Conservation (phyloP, 2,329 filamentous ascomycete species). For the Colletotrichum tanaceti region DNA sequence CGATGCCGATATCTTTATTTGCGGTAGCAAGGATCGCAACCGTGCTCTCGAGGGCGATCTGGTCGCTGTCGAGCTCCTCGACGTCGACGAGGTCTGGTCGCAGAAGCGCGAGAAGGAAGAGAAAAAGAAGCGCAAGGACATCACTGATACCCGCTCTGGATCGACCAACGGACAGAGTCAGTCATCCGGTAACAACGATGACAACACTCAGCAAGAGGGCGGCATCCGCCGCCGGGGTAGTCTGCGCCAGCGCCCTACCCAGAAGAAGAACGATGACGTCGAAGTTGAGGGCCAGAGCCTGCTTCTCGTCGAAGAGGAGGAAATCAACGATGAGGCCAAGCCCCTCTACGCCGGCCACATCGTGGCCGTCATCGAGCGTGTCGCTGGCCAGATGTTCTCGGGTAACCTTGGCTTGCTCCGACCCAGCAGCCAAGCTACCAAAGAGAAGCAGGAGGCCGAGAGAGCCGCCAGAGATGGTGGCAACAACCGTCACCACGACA, state of each 20-base stretch:
- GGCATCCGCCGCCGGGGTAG: slow-evolving; percentile 93
- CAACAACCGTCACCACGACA: slow-evolving; percentile 77
- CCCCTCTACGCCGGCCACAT: slow-evolving; percentile 97
- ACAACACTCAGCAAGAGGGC: slow-evolving; percentile 77
- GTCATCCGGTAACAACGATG: slow-evolving; percentile 70
- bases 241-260: slow-evolving; percentile 93
- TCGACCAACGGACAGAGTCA: slow-evolving; percentile 79
- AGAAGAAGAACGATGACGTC: slow-evolving; percentile 99
- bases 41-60: slow-evolving; percentile 95
- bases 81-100: slow-evolving; percentile 98
- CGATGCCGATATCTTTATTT: slow-evolving; percentile 99
- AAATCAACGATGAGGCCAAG: slow-evolving; percentile 98
- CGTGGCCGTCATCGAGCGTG: slow-evolving; percentile 95
- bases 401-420: slow-evolving; percentile 93
- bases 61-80: slow-evolving; percentile 93
- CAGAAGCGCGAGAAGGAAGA: slow-evolving; percentile 99
- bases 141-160: slow-evolving; percentile 87
- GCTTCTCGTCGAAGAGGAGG: slow-evolving; percentile 95
- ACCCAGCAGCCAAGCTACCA: slow-evolving; percentile 97
- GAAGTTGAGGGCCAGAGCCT: slow-evolving; percentile 98
- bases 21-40: slow-evolving; percentile 98
- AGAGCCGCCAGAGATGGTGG: slow-evolving; percentile 88
- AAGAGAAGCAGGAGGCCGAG: slow-evolving; percentile 99
- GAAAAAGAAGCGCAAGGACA: slow-evolving; percentile 99
- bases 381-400: slow-evolving; percentile 98